Evolutionary conservation across 495 filamentous ascomycete genomes (phyloP), one percentile per base, ranked within the genome.

Genomic region (Oleoguttula mirabilis): DNA sequence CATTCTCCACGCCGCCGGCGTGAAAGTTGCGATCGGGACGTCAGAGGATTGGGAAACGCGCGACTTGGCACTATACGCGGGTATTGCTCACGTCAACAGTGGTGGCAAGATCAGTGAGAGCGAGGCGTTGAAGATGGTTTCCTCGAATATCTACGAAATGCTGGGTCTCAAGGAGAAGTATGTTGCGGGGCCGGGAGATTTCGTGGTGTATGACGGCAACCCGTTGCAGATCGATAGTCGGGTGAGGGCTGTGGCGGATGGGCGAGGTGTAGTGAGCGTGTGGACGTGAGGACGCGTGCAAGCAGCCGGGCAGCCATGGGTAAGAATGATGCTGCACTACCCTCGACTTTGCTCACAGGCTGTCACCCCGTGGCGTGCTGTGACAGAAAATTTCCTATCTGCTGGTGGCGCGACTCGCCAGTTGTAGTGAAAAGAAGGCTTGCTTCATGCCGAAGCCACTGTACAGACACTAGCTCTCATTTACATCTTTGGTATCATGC

Each of bases 21-120:
- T 73, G 1, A 34, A 45, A 4, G 60, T 63, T 7, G 71, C 60
- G 0, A 62, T 73, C 16, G 62, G 67, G 2, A 51, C 67, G 4
- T 55, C 63, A 15, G 69, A 73, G 56, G 64, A 72, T 48, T 72
- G 64, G 63, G 36, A 63, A 21, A 69, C 70, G 4, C 48, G 67
- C 16, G 64, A 72, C 25, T 32, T 58, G 42, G 61, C 59, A 1
- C 43, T 75, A 35, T 42, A 66, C 27, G 71, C 72, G 1, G 71
- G 71, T 2, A 70, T 65, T 21, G 71, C 60, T 47, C 62, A 60
- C 50, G 51, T 55, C 45, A 72, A 75, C 45, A 52, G 69, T 10
- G 58, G 53, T 4, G 64, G 65, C 15, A 45, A 41, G 39, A 42
- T 70, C 6, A 52, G 50, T 21, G 55, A 66, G 52, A 49, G 48